Evolutionary conservation across 2,329 filamentous ascomycete species (phyloP), one percentile per base, ranked within the genome.

Genomic region (Talaromyces sp.): DNA sequence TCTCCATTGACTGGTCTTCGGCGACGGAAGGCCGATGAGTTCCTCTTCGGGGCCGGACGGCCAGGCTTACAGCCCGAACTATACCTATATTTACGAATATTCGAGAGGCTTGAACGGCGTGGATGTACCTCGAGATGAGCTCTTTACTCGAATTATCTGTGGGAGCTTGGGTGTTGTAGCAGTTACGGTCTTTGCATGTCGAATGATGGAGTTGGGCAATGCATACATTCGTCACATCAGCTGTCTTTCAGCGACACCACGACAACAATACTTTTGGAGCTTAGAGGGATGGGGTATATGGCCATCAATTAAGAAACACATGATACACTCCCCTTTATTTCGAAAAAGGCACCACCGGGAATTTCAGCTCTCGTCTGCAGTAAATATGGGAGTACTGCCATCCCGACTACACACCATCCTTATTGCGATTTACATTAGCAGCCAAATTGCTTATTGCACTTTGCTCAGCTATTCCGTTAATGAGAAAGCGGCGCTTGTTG

Each of bases 341-440:
- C 81, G 80, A 57, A 89, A 89, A 68, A 82, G 89, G 66, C 90
- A 94, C 74, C 94, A 94, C 66, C 78, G 83, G 25, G 86, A 89
- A 67, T 81, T 90, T 63, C 85, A 87, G 67, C 73, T 91, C 13
- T 87, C 84, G 21, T 79, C 78, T 17, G 86, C 86, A 7, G 74
- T 89, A 68, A 86, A 86, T 64, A 84, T 90, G 56, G 88, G 90
- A 62, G 93, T 89, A 0, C 76, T 95, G 17, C 90, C 90, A 0
- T 88, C 88, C n/a, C 80, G 90, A 52, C 85, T 92, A 66, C 89
- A 95, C 70, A 82, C 86, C 10, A 69, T 89, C 53, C 80, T 94
- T 66, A 76, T 95, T 17, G 52, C 81, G 22, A 72, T 83, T 28
- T 93, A 93, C 69, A 73, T 89, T n/a, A 77, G 77, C 3, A 85